phyloP scores from a whole-genome alignment of 306 rosid genomes.

The Glycyrrhiza uralensis region DNA sequence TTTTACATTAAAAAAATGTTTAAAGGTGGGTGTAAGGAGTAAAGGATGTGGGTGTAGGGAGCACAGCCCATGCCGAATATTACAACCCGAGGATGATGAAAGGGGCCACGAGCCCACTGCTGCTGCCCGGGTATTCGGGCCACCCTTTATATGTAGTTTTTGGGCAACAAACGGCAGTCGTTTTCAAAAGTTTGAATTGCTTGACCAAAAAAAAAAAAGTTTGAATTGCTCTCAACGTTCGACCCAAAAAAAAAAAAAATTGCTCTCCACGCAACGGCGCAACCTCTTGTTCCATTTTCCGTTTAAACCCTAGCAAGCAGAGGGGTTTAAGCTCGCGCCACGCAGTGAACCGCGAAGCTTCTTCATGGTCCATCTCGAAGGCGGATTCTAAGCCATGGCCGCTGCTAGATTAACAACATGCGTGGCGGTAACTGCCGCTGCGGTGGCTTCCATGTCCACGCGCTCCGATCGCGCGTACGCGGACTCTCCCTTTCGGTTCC shows the following conservation, averaged over 20 bases:
- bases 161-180: conserved; percentile 7
- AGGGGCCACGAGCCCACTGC: background rate
- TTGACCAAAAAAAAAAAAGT: no score
- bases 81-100: background rate
- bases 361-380: background rate
- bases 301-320: conserved; percentile 51
- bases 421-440: conserved; percentile 71
- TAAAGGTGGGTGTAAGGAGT: no score
- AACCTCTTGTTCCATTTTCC: background rate
- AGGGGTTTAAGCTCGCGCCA: conserved; percentile 43
- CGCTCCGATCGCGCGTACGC: conserved; percentile 55
- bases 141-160: background rate
- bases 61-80: no score
- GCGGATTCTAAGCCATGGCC: conserved; percentile 46
- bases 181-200: conserved; percentile 9
- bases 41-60: no score
- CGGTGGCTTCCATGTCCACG: conserved; percentile 55
- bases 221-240: no score
- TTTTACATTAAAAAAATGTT: no score
- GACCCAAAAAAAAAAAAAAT: no score
- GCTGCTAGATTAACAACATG: conserved; percentile 62
- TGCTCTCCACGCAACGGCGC: conserved; percentile 25
- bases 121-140: background rate
- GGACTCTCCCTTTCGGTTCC: conserved; percentile 59
- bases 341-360: background rate